These are phyloP conservation scores for Plectosphaerella plurivora DNA, from an alignment of 2,329 filamentous ascomycete genomes.

Conservation along the genomic window DNA sequence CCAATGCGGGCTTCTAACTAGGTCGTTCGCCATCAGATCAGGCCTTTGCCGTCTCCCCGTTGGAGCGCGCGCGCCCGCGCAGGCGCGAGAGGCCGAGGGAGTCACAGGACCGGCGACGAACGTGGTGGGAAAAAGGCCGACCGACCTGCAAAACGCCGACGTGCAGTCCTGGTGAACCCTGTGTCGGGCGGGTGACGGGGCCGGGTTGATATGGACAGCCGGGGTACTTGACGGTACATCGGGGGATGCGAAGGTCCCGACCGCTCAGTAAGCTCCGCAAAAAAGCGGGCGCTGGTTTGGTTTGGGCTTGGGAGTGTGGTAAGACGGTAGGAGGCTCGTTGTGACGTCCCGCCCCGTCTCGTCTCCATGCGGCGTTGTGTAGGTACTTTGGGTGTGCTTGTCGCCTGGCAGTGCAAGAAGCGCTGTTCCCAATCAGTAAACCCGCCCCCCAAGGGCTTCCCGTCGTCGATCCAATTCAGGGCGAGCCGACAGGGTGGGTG, in stretches of 20 bases:
- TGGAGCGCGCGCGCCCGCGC: neutral
- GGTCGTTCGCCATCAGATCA: too few relatives aligned
- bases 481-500: too few relatives aligned
- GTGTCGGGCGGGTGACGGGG: neutral
- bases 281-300: neutral
- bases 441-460: too few relatives aligned
- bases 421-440: too few relatives aligned
- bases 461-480: too few relatives aligned
- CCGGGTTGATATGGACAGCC: neutral
- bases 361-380: neutral
- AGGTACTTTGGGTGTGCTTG: neutral
- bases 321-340: too few relatives aligned
- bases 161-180: neutral
- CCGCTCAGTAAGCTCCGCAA: neutral
- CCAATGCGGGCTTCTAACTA: too few relatives aligned
- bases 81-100: neutral
- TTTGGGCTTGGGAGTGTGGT: too few relatives aligned
- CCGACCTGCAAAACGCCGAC: too few relatives aligned
- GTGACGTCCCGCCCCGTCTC: too few relatives aligned
- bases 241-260: neutral
- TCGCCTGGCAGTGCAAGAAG: too few relatives aligned
- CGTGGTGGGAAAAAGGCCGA: neutral
- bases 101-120: neutral
- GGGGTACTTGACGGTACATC: neutral
- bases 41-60: too few relatives aligned